A percentile compares a stretch with the other conserved stretches of the same genome.
These are phyloP conservation scores for Monsonia emarginata DNA, from an alignment of 441 rosid species.

Conservation along the genomic window DNA sequence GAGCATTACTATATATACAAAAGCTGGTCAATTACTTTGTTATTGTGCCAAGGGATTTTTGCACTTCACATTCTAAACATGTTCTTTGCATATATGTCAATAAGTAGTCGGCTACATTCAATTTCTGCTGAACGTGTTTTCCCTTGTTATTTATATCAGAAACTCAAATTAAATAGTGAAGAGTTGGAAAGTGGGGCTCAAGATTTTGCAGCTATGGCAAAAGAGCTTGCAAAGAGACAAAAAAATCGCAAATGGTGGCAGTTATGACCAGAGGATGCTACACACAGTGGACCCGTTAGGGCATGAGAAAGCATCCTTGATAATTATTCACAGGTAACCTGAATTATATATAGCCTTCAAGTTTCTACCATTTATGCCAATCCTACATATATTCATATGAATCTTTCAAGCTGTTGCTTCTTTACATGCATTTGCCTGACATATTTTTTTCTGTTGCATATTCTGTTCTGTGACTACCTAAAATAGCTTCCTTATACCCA, in stretches of 20 bases:
- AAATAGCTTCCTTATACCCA: too few species aligned
- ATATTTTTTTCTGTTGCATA: too few species aligned
- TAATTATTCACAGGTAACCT: neutral
- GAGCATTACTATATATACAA: neutral
- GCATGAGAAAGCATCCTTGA: neutral
- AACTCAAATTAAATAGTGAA: constrained; percentile 47
- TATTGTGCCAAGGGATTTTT: neutral
- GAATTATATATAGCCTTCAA: neutral
- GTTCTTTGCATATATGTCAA: neutral
- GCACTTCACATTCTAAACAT: neutral
- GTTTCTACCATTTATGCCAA: neutral
- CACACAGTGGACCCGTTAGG: neutral
- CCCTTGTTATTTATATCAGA: constrained; percentile 28
- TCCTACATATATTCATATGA: too few species aligned
- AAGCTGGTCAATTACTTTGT: neutral
- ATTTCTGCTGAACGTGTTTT: constrained; percentile 2
- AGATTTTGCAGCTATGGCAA: constrained; percentile 66
- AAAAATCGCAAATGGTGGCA: constrained; percentile 95
- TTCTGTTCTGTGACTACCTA: too few species aligned
- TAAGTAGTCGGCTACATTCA: neutral
- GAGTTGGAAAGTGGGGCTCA: constrained; percentile 79
- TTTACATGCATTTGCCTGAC: too few species aligned
- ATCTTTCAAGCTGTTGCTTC: too few species aligned
- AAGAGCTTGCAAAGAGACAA: constrained; percentile 73
- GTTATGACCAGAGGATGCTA: constrained; percentile 24